Evolutionary conservation across 2,329 filamentous ascomycete genomes (phyloP).

Genomic region (Simplicillium aogashimaense): DNA sequence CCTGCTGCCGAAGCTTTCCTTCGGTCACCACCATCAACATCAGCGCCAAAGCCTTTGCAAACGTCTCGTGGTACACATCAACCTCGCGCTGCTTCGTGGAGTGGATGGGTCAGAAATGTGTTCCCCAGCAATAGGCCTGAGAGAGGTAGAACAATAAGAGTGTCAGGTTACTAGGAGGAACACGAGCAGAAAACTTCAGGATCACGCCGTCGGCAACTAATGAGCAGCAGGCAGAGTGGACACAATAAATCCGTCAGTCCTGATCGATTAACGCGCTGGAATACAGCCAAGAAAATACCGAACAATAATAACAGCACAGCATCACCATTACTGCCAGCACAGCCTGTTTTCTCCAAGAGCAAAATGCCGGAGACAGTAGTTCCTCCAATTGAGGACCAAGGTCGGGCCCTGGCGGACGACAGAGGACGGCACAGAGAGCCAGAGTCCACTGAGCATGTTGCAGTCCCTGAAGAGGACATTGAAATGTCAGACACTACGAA

Average conservation of each 20-base stretch:
- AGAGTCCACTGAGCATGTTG: too few species aligned
- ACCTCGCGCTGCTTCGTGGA: slow-evolving; percentile 17
- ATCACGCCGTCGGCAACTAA: slow-evolving; percentile 4
- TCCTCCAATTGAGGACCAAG: too few species aligned
- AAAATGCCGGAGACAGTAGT: too few species aligned
- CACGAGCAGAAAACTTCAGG: slow-evolving; percentile 6
- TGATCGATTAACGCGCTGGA: slow-evolving; percentile 20
- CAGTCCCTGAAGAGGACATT: too few species aligned
- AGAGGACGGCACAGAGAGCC: too few species aligned
- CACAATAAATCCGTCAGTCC: too few species aligned
- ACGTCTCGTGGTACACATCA: background rate
- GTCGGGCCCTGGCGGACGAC: too few species aligned
- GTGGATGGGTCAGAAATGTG: slow-evolving; percentile 32
- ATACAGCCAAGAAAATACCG: slow-evolving; percentile 19
- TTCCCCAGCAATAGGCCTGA: slow-evolving; percentile 40
- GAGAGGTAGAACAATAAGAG: slow-evolving; percentile 35
- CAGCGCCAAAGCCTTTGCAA: background rate
- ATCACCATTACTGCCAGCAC: background rate
- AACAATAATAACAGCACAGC: slow-evolving; percentile 2
- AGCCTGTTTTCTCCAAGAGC: too few species aligned
- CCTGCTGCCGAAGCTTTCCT: slow-evolving; percentile 2
- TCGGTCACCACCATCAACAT: background rate
- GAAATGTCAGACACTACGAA: too few species aligned
- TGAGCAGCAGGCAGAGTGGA: slow-evolving; percentile 1
- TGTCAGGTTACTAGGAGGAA: slow-evolving; percentile 17